These are phyloP conservation scores for Lycium ferocissimum DNA, from an alignment of 257 asterid genomes.

Conservation along the genomic window DNA sequence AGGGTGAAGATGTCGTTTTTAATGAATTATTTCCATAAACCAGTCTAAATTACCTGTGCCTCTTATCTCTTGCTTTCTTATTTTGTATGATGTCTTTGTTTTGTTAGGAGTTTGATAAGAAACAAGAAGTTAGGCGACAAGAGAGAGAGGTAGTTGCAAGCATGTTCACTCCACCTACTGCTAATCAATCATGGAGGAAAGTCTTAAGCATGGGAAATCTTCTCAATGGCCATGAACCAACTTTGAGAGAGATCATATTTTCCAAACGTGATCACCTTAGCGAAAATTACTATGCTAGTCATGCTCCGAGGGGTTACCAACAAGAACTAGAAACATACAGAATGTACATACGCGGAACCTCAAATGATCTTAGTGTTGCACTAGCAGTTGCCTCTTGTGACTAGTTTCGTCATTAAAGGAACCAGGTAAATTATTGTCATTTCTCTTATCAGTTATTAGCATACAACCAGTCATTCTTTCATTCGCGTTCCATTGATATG, in stretches of 20 bases:
- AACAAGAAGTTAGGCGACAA: slow-evolving; percentile 52
- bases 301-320: slow-evolving; percentile 46
- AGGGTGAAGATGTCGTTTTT: not conserved
- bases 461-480: slow-evolving; percentile 7
- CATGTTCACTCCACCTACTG: slow-evolving; percentile 86
- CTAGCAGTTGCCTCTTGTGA: slow-evolving; percentile 93
- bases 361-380: slow-evolving; percentile 90
- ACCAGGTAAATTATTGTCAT: not conserved
- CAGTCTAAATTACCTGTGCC: slow-evolving; percentile 17
- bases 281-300: slow-evolving; percentile 65
- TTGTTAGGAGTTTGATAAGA: slow-evolving; percentile 57
- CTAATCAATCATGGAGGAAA: slow-evolving; percentile 95
- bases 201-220: slow-evolving; percentile 97
- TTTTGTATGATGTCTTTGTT: slow-evolving; percentile 18
- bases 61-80: not conserved
- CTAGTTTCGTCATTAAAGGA: slow-evolving; percentile 34
- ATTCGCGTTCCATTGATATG: not conserved
- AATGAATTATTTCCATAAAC: not conserved
- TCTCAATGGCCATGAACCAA: slow-evolving; percentile 93
- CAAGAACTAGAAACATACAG: slow-evolving; percentile 83
- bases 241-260: slow-evolving; percentile 78
- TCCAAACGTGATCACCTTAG: slow-evolving; percentile 68
- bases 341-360: slow-evolving; percentile 85
- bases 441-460: not conserved
- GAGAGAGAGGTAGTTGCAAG: slow-evolving; percentile 69